These are phyloP conservation scores for Daldinia eschscholtzii DNA, from an alignment of 2,329 filamentous ascomycete species.

Conservation along the genomic window DNA sequence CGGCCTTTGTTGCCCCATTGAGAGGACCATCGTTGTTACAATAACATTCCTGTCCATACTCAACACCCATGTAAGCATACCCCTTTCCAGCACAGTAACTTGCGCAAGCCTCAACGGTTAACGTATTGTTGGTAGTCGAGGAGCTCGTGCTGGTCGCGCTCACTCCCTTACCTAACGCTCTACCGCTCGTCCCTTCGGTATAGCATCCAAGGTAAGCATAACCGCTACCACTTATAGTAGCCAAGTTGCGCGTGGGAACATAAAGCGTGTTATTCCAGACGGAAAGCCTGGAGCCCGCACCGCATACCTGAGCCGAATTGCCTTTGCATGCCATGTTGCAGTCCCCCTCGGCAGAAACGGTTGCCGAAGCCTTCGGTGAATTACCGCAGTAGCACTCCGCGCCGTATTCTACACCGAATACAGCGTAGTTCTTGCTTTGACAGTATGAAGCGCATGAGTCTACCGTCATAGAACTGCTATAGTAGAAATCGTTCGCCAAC, in stretches of 20 bases:
- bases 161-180: constrained; percentile 30
- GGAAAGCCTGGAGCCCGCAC: constrained; percentile 36
- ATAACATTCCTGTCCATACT: constrained; percentile 43
- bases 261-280: constrained; percentile 42
- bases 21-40: constrained; percentile 41
- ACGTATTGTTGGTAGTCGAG: constrained; percentile 22
- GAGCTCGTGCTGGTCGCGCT: constrained; percentile 19
- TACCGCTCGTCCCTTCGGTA: constrained; percentile 37
- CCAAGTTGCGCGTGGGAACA: constrained; percentile 33
- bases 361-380: constrained; percentile 11
- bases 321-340: constrained; percentile 42
- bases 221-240: constrained; percentile 12
- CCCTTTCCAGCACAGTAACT: constrained; percentile 35
- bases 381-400: constrained; percentile 38
- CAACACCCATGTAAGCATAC: constrained; percentile 44
- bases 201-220: constrained; percentile 42
- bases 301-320: constrained; percentile 36
- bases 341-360: constrained; percentile 14
- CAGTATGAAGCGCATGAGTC: constrained; percentile 38
- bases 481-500: constrained; percentile 23
- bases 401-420: constrained; percentile 33
- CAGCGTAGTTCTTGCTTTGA: constrained; percentile 35
- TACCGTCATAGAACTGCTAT: constrained; percentile 32
- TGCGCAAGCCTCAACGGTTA: constrained; percentile 40
- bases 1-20: constrained; percentile 30